Conservation (phyloP, 345 rosid species). For the Corchorus olitorius region DNA sequence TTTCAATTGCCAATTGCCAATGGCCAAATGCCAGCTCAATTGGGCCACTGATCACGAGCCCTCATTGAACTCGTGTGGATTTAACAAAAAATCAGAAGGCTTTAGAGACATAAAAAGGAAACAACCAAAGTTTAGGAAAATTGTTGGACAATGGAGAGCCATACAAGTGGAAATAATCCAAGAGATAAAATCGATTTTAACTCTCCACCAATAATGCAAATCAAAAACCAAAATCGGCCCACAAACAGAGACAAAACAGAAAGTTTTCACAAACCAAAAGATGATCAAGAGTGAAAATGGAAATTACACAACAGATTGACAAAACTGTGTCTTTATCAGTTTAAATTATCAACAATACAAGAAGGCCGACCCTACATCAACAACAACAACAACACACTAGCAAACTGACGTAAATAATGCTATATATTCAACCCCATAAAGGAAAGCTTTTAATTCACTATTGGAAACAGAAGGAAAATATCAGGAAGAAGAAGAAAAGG, state of each 20-base stretch:
- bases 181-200: neutral
- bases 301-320: neutral
- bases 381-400: constrained; percentile 2
- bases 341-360: neutral
- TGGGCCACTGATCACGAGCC: neutral
- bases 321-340: neutral
- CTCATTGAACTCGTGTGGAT: neutral
- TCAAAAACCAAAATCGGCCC: constrained; percentile 3
- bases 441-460: neutral
- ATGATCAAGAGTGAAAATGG: neutral
- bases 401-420: constrained; percentile 20
- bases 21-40: neutral
- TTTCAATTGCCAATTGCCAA: neutral
- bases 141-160: constrained; percentile 2
- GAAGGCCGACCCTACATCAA: constrained; percentile 4
- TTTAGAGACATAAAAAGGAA: neutral
- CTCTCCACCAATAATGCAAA: constrained; percentile 33
- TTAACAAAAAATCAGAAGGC: neutral
- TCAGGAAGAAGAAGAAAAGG: constrained; percentile 7
- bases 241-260: neutral
- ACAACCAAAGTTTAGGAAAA: neutral
- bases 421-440: constrained; percentile 9
- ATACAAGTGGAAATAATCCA: constrained; percentile 32
- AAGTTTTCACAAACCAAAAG: constrained; percentile 6
- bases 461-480: constrained; percentile 1